phyloP scores from a whole-genome alignment of 2,329 filamentous ascomycete species.

The Diplodia intermedia region DNA sequence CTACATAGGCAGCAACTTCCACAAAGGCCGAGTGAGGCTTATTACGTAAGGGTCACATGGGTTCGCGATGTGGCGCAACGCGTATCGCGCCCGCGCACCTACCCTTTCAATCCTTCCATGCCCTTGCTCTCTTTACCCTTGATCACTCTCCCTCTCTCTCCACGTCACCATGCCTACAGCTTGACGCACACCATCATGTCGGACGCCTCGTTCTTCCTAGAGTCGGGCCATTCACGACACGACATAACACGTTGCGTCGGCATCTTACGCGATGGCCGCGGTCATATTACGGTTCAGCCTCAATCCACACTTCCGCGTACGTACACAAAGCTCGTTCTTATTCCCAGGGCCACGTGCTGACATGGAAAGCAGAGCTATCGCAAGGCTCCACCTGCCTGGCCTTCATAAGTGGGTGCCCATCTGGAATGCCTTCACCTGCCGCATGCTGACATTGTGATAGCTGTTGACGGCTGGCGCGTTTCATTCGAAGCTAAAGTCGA shows the following conservation, averaged over 20 bases:
- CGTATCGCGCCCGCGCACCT: not conserved
- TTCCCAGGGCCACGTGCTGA: not conserved
- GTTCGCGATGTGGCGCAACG: conserved; percentile 18
- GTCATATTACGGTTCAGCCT: conserved; percentile 1
- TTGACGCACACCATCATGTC: conserved; percentile 4
- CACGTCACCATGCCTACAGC: not conserved
- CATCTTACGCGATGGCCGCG: not conserved
- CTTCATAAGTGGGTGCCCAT: not conserved
- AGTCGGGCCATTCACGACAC: not conserved
- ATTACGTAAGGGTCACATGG: conserved; percentile 28
- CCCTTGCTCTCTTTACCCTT: not conserved
- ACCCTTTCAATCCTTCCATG: not conserved
- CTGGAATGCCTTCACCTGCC: not conserved
- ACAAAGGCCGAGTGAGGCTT: not conserved
- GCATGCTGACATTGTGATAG: not conserved
- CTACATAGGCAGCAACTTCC: not conserved
- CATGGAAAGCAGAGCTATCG: not conserved
- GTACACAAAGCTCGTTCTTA: not conserved
- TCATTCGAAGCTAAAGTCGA: not conserved
- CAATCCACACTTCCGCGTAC: not conserved
- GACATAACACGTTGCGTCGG: not conserved
- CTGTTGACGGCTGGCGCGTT: not conserved
- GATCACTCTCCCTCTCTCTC: not conserved
- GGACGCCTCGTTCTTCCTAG: not conserved
- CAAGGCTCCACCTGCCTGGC: not conserved